These are phyloP conservation scores for Periconia digitata DNA, from an alignment of 2,329 filamentous ascomycete genomes.

Conservation along the genomic window DNA sequence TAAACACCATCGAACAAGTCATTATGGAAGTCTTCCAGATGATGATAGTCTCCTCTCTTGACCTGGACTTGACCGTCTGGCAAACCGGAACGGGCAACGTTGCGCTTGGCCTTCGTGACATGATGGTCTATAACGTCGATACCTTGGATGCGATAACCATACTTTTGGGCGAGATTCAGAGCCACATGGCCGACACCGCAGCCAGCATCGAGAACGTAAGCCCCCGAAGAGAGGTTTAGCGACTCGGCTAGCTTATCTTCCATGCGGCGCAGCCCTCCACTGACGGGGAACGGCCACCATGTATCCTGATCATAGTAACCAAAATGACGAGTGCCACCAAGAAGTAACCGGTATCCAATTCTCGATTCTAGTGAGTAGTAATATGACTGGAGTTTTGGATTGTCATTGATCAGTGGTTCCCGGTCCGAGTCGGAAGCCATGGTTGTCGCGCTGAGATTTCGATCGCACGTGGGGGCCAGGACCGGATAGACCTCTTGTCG, in stretches of 20 bases:
- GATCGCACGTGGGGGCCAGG: no score
- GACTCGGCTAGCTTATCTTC: slow-evolving; percentile 49
- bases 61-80: slow-evolving; percentile 41
- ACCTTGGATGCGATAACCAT: slow-evolving; percentile 40
- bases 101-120: slow-evolving; percentile 47
- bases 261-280: slow-evolving; percentile 49
- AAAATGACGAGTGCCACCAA: slow-evolving; percentile 54
- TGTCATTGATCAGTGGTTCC: no score
- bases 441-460: no score
- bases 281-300: slow-evolving; percentile 53
- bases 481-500: no score
- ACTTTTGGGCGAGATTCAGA: slow-evolving; percentile 47
- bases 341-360: slow-evolving; percentile 38
- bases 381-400: slow-evolving; percentile 40
- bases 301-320: slow-evolving; percentile 52
- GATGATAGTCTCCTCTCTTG: slow-evolving; percentile 54
- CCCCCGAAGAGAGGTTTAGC: slow-evolving; percentile 31
- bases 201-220: slow-evolving; percentile 55
- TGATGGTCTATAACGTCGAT: slow-evolving; percentile 56
- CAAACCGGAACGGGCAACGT: slow-evolving; percentile 41
- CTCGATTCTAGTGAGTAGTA: slow-evolving; percentile 49
- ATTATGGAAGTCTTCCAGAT: slow-evolving; percentile 46
- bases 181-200: slow-evolving; percentile 56
- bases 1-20: slow-evolving; percentile 55
- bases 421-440: no score